Evolutionary conservation across 2,329 filamentous ascomycete genomes (phyloP), one percentile per base, ranked within the genome.

Genomic region (Alternaria sp.): DNA sequence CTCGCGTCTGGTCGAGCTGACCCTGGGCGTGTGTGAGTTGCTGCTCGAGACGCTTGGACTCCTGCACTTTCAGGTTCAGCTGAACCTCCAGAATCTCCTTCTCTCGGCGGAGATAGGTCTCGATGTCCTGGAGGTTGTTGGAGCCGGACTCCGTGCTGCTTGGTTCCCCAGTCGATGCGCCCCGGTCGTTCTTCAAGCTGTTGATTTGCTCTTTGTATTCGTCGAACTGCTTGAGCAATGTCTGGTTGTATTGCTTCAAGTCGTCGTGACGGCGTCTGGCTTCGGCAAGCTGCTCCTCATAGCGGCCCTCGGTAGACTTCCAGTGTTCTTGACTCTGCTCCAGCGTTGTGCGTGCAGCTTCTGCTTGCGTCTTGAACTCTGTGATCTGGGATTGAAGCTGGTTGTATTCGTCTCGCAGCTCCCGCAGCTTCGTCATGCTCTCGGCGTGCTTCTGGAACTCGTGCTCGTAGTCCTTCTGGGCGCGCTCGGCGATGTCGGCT

Each of bases 81-180:
- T 98, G 95, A n/a, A 97, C 93, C 72, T 99, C 95, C 9, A 97
- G 87, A 68, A 99, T 98, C 77, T 98, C 96, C 84, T 98, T 99
- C 81, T 99, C 96, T 45, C 93, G 91, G 49, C 95, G 91, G 65
- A 99, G 84, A 79, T 96, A 99, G 65, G 88, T 91, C 81, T 97
- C 96, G 60, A 99, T 88, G 74, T 98, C 95, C 65, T 96, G 91
- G 10, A 97, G 87, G 57, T 92, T 92, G 68, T 93, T 92, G 10
- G 90, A 83, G 44, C 88, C 89, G 36, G 88, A 84, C 54, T 88
- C 85, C 13, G 79, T 74, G 12, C 83, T 83, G 28, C 82, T 80
- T 26, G 79, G 75, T 36, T 91, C 89, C 12, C 87, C 83, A 6
- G 81, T 81, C 6, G 83, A 77, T 40, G 84, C 83, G 5, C 85